These are phyloP conservation scores for Colletotrichum falcatum DNA, from an alignment of 2,329 filamentous ascomycete species.

Conservation along the genomic window DNA sequence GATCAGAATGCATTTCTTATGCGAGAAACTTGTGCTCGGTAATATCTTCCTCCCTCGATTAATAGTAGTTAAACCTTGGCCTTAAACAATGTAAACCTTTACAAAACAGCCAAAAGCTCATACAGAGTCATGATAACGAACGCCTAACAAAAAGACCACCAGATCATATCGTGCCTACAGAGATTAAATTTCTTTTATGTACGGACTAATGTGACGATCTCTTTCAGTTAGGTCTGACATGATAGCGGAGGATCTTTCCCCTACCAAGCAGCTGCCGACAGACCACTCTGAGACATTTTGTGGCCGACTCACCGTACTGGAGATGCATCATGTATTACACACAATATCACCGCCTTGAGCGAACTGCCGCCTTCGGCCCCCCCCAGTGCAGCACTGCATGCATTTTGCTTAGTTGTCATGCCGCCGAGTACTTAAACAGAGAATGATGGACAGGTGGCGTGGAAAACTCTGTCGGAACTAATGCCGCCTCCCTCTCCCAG, in stretches of 20 bases:
- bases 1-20: too few relatives aligned
- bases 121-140: too few relatives aligned
- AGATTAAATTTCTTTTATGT: too few relatives aligned
- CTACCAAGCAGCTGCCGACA: not conserved
- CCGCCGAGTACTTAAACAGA: not conserved
- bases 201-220: not conserved
- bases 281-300: not conserved
- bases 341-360: not conserved
- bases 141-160: too few relatives aligned
- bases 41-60: too few relatives aligned
- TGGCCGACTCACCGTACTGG: not conserved
- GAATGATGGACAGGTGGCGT: conserved; percentile 13
- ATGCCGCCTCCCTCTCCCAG: conserved; percentile 1
- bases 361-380: not conserved
- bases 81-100: too few relatives aligned
- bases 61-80: too few relatives aligned
- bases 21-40: too few relatives aligned
- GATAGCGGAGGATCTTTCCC: not conserved
- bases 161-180: too few relatives aligned
- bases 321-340: not conserved
- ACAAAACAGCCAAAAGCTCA: too few relatives aligned
- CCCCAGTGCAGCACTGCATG: conserved; percentile 3
- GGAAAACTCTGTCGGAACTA: conserved; percentile 9
- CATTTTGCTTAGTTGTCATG: not conserved
- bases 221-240: not conserved